Percentiles rank a stretch among this genome's conserved stretches.
These are phyloP conservation scores for Epichloe elymi DNA, from an alignment of 2,329 filamentous ascomycete species.

Conservation along the genomic window DNA sequence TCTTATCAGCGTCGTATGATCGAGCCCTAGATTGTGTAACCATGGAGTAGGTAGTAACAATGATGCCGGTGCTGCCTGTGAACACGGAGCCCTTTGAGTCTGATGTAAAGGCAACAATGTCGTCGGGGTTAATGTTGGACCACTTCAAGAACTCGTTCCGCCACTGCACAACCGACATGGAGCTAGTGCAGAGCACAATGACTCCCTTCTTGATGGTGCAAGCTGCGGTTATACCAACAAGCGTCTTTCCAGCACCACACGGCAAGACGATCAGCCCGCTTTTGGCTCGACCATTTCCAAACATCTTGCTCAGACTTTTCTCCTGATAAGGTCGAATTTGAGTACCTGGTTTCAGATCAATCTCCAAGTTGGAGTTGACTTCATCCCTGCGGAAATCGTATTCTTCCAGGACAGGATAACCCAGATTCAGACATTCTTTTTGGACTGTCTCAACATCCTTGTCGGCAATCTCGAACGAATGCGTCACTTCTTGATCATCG, in stretches of 20 bases:
- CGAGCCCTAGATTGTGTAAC: slow-evolving; percentile 82
- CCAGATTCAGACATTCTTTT: slow-evolving; percentile 77
- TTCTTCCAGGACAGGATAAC: slow-evolving; percentile 82
- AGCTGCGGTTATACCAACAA: slow-evolving; percentile 95
- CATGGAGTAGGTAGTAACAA: slow-evolving; percentile 98
- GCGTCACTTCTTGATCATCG: slow-evolving; percentile 78
- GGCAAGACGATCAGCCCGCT: slow-evolving; percentile 95
- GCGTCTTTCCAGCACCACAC: slow-evolving; percentile 90
- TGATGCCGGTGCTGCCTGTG: slow-evolving; percentile 80
- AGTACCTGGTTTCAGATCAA: slow-evolving; percentile 78
- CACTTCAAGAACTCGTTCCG: slow-evolving; percentile 92
- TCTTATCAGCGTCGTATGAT: slow-evolving; percentile 87
- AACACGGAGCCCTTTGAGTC: slow-evolving; percentile 75
- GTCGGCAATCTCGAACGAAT: slow-evolving; percentile 83
- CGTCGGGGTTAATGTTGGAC: slow-evolving; percentile 87
- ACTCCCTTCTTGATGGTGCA: slow-evolving; percentile 96
- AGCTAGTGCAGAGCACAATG: slow-evolving; percentile 90
- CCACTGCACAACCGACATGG: slow-evolving; percentile 98
- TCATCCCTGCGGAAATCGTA: slow-evolving; percentile 94
- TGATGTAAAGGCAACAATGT: slow-evolving; percentile 90
- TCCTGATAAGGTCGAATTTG: slow-evolving; percentile 94
- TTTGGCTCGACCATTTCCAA: slow-evolving; percentile 92
- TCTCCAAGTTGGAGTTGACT: slow-evolving; percentile 80
- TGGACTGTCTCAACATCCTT: slow-evolving; percentile 75
- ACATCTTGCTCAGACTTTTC: slow-evolving; percentile 98